Base-by-base conservation (phyloP, 1,284 basidiomycete species). In the Ustanciosporium gigantosporum region DNA sequence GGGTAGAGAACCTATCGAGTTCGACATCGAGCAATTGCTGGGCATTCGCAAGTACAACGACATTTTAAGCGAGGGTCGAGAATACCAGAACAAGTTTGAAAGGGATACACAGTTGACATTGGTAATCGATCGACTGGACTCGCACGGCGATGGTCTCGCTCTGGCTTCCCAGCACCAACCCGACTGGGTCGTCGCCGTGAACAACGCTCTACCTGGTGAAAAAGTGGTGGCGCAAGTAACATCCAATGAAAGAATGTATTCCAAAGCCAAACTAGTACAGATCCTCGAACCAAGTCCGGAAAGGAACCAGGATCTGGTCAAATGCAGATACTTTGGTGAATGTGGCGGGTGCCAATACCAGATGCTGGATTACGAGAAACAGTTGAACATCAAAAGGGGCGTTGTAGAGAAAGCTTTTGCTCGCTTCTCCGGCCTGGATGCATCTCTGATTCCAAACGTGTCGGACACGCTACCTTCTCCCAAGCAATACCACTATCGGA, bases 401-500 rank as follows among this genome's bases (percentile, higher is more conserved):
- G 91, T 94, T 1, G 87, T 98, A n/a, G 81, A 88, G 29, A 87
- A 89, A 82, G 68, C 87, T 85, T 92, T 91, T 14, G 79, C 41
- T 21, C 32, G 70, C 15, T 75, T 56, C 41, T 66, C 68, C 5
- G 50, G 82, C n/a, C 80, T 92, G 0, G 79, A 84, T 3, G 65
- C 81, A 1, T 74, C 81, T 0, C 77, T 82, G 1, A 79, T 96
- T 1, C 92, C 93, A 0, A 47, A 75, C 0, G 85, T 92, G 24
- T 82, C 84, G 40, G 80, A 86, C 0, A 97, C 94, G 0, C 87
- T 94, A 15, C 84, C 85, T 5, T 92, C 89, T 0, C 95, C 94
- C 0, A 81, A 88, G 40, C 87, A 94, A 62, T 96, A 94, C 79
- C 84, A 83, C 36, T 98, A 98, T 78, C 86, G 94, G 19, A 98